Evolutionary conservation across 2,329 filamentous ascomycete genomes (phyloP).

Genomic region (Sclerotinia sclerotiorum): DNA sequence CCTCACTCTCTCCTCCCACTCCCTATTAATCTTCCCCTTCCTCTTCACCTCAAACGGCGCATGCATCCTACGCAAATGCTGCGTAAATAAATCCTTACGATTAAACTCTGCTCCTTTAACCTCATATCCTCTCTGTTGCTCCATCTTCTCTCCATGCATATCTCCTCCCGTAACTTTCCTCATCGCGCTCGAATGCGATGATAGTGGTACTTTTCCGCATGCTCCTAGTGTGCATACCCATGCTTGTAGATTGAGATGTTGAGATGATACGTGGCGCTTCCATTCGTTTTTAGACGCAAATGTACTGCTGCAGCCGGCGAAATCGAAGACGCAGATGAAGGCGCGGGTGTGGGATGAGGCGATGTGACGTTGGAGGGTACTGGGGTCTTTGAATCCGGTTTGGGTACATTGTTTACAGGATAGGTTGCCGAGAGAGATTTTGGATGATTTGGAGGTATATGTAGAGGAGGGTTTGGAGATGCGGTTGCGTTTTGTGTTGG

Average conservation of each 20-base stretch:
- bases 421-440: not conserved
- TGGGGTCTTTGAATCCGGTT: slow-evolving; percentile 48
- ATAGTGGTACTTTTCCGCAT: slow-evolving; percentile 33
- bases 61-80: slow-evolving; percentile 88
- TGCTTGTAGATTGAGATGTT: slow-evolving; percentile 73
- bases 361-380: slow-evolving; percentile 50
- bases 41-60: slow-evolving; percentile 48
- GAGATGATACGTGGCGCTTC: slow-evolving; percentile 82
- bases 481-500: slow-evolving; percentile 28
- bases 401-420: slow-evolving; percentile 33
- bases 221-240: slow-evolving; percentile 63
- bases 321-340: slow-evolving; percentile 76
- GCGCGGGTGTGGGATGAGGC: slow-evolving; percentile 52
- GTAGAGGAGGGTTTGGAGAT: slow-evolving; percentile 24
- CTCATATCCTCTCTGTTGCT: not conserved
- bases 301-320: slow-evolving; percentile 69
- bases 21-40: slow-evolving; percentile 42
- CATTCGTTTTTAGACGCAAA: slow-evolving; percentile 90
- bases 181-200: slow-evolving; percentile 9
- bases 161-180: slow-evolving; percentile 25
- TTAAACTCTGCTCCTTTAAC: slow-evolving; percentile 59
- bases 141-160: slow-evolving; percentile 7
- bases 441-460: slow-evolving; percentile 15
- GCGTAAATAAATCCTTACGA: slow-evolving; percentile 87
- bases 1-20: slow-evolving; percentile 56